Conservation (phyloP, 331 rosid genomes). For the Quercus lobata region DNA sequence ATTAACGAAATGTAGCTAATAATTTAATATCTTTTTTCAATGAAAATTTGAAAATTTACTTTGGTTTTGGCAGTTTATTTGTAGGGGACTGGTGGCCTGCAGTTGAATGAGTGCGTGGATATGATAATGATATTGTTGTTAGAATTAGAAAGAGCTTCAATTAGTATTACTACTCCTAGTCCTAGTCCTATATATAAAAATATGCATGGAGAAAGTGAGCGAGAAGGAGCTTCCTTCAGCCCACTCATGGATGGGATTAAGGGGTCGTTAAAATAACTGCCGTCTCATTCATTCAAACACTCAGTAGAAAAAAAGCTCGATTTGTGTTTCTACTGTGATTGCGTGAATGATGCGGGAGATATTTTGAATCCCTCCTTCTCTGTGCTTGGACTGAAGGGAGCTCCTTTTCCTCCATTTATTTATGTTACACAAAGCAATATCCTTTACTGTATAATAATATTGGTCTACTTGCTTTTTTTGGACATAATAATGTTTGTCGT, state of each 20-base stretch:
- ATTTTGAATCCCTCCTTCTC: slow-evolving; percentile 67
- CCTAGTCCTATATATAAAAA: too few relatives aligned
- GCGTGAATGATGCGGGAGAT: slow-evolving; percentile 74
- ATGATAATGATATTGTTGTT: too few relatives aligned
- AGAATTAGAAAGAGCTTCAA: too few relatives aligned
- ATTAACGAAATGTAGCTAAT: too few relatives aligned
- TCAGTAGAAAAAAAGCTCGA: slow-evolving; percentile 18
- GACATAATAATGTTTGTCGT: too few relatives aligned
- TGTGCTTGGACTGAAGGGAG: slow-evolving; percentile 99
- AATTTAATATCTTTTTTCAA: too few relatives aligned
- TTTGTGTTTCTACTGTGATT: slow-evolving; percentile 41
- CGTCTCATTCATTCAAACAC: slow-evolving; percentile 64
- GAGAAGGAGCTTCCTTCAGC: slow-evolving; percentile 85
- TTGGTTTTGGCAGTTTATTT: background rate
- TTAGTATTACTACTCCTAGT: too few relatives aligned
- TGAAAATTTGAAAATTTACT: background rate
- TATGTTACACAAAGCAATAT: background rate
- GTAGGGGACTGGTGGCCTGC: background rate
- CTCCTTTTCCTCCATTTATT: slow-evolving; percentile 51
- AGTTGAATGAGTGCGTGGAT: background rate
- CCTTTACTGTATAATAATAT: background rate
- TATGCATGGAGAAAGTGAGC: slow-evolving; percentile 9
- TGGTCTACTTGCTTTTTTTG: background rate
- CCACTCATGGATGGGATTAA: slow-evolving; percentile 62
- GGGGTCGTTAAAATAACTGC: slow-evolving; percentile 69